Conservation (phyloP, 352 stramenopile species). For the Globisporangium takayamanum region DNA sequence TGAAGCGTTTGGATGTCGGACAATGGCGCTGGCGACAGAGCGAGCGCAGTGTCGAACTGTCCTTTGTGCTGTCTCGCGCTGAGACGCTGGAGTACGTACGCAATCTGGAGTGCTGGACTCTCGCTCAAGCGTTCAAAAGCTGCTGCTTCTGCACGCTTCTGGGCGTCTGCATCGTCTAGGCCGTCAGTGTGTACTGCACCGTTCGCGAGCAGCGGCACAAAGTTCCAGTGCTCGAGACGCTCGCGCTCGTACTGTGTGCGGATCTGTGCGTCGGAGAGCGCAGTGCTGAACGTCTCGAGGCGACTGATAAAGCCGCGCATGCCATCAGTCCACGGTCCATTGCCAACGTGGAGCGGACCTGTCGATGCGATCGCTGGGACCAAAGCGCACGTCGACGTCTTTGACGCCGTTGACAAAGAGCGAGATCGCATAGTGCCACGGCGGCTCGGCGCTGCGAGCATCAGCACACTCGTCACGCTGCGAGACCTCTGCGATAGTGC, state of each 20-base stretch:
- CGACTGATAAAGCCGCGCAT: conserved; percentile 59
- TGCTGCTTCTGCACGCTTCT: background rate
- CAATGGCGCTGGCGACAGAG: no score
- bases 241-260: conserved; percentile 21
- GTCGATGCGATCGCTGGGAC: conserved; percentile 42
- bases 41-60: no score
- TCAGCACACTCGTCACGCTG: conserved; percentile 10
- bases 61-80: background rate
- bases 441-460: background rate
- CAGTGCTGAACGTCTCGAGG: conserved; percentile 32
- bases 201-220: background rate
- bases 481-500: background rate
- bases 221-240: conserved; percentile 21
- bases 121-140: background rate
- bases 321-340: conserved; percentile 62
- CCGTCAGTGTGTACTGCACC: background rate
- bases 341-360: conserved; percentile 56
- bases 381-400: conserved; percentile 40
- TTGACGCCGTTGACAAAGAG: conserved; percentile 58
- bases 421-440: conserved; percentile 38
- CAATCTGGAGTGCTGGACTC: conserved; percentile 23
- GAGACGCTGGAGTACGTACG: conserved; percentile 28
- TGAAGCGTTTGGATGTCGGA: conserved; percentile 6
- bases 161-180: background rate
- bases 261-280: conserved; percentile 26